A percentile compares a stretch with the other conserved stretches of the same genome.
Evolutionary conservation across 768 basidiomycete species (phyloP).

Genomic region (Pulveroboletus frians): DNA sequence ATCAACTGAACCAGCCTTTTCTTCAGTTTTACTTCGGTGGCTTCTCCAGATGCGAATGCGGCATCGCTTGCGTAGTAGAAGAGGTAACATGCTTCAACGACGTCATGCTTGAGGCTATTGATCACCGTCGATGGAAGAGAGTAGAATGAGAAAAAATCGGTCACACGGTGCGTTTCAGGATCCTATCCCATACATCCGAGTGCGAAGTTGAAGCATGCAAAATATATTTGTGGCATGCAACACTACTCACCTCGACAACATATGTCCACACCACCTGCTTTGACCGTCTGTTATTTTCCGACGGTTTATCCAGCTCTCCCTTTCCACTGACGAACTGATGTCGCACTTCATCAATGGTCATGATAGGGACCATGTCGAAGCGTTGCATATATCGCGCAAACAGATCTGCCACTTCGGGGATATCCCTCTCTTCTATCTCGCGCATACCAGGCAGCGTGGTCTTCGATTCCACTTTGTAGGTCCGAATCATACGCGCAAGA

Average conservation of each 20-base stretch:
- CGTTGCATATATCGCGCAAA: conserved; percentile 75
- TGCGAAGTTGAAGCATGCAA: neutral
- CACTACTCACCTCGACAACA: conserved; percentile 75
- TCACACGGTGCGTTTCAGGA: conserved; percentile 74
- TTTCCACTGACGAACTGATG: conserved; percentile 88
- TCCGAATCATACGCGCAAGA: conserved; percentile 80
- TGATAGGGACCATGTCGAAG: conserved; percentile 77
- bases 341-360: conserved; percentile 69
- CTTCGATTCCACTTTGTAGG: conserved; percentile 59
- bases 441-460: conserved; percentile 62
- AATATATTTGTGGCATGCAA: conserved; percentile 7
- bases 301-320: conserved; percentile 45
- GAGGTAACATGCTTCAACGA: conserved; percentile 89
- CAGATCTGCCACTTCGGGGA: conserved; percentile 64
- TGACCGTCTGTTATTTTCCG: conserved; percentile 40
- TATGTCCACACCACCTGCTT: conserved; percentile 95
- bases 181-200: conserved; percentile 45
- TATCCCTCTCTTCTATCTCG: conserved; percentile 82
- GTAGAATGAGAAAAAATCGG: conserved; percentile 97
- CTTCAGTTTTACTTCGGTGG: conserved; percentile 60
- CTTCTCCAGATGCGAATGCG: conserved; percentile 57
- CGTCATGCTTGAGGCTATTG: conserved; percentile 58
- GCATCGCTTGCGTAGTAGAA: conserved; percentile 90
- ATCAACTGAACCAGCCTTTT: conserved; percentile 67
- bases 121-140: conserved; percentile 93